Evolutionary conservation across 208 protist genomes (phyloP), one percentile per base, ranked within the genome.

Genomic region (Trypanosoma conorhini): DNA sequence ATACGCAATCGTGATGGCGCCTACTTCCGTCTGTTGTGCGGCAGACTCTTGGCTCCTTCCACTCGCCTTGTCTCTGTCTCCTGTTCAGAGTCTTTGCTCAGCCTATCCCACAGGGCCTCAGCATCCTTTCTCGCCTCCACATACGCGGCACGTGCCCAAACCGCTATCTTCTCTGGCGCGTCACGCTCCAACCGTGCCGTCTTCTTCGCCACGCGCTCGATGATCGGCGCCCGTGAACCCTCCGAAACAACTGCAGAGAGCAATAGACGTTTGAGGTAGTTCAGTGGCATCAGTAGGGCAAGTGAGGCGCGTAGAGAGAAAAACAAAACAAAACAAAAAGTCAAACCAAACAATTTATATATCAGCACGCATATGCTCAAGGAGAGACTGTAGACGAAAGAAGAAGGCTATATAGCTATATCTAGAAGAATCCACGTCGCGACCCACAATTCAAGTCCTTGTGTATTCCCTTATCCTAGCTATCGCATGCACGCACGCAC

Each of bases 121-220:
- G 87, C 48, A 72, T 94, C 89, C 12, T 74, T 67, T 17, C 67
- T 79, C 1, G 91, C 71, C 68, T 93, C 89, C 26, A 69, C 66
- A 24, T 76, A 81, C 3, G 81, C 74, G 9, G 83, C 87, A 51
- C 79, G 74, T 28, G 72, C 50, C 85, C 85, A 95, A 13, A 92
- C 35, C 5, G 76, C 79, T 12, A 81, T 56, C 63, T 84, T 82
- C 56, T 89, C 77, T 19, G 72, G 52, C 26, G 77, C 69, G 35
- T 79, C 33, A 51, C 54, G 70, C 50, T 91, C 75, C 48, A 80
- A 38, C 5, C 77, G 79, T 5, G 79, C 85, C 1, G 85, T 83
- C 46, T 81, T 83, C 55, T 77, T 55, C 3, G 89, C 89, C 3
- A 77, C 72, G 24, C 74, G 72, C 60, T 84, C 57, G 19, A 91